phyloP scores from a whole-genome alignment of 139 green algal species.

The Chlorella ohadii region DNA sequence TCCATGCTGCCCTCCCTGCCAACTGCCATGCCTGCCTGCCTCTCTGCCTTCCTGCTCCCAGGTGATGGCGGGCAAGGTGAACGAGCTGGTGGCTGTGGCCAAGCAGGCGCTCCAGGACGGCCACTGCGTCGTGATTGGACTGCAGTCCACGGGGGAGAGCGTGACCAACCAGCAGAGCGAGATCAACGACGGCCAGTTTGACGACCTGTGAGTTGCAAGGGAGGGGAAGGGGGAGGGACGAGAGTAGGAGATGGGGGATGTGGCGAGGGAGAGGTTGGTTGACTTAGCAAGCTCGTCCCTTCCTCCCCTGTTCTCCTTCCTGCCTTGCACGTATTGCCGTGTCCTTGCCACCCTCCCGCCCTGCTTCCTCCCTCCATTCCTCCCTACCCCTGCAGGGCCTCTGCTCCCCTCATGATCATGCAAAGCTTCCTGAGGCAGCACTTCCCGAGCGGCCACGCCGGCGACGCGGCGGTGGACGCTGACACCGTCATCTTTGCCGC shows the following conservation, averaged over 20 bases:
- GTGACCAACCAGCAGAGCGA: neutral
- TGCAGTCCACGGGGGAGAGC: neutral
- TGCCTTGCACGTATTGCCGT: no score
- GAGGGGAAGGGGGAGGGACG: no score
- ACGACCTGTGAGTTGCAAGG: neutral
- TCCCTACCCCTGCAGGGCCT: no score
- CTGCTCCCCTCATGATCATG: conserved; percentile 3
- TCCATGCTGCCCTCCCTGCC: no score
- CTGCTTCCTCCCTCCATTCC: no score
- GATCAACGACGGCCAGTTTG: neutral
- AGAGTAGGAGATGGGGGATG: no score
- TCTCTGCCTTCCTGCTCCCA: no score
- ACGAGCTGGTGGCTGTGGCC: neutral
- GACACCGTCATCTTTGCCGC: neutral
- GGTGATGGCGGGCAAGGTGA: conserved; percentile 1
- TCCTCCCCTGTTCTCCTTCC: no score
- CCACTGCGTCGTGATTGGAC: neutral
- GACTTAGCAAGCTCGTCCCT: no score
- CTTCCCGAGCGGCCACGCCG: neutral
- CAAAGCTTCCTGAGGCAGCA: conserved; percentile 9
- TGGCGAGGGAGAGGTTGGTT: no score
- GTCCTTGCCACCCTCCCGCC: no score
- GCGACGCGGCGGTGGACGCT: neutral
- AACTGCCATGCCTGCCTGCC: no score
- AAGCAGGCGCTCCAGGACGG: neutral